Percentiles rank a stretch among this genome's conserved stretches.
Evolutionary conservation across 805 yeast genomes (phyloP).

Genomic region (Kuraishia piskuri): DNA sequence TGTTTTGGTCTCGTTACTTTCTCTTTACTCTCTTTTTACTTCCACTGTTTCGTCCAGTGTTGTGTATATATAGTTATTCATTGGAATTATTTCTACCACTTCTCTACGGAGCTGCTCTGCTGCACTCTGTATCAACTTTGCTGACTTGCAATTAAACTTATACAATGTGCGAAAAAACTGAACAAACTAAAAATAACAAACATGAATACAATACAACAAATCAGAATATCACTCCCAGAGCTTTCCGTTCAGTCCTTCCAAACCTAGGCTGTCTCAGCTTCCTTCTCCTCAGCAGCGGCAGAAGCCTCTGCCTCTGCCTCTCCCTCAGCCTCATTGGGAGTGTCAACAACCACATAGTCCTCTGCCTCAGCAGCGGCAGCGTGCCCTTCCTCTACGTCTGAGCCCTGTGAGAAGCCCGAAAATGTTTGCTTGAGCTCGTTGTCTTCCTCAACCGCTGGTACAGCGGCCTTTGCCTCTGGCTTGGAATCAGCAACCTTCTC

Average conservation of each 20-base stretch:
- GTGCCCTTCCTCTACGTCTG: constrained; percentile 14
- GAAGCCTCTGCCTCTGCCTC: neutral
- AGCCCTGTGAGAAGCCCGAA: constrained; percentile 38
- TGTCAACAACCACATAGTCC: neutral
- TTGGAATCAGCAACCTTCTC: constrained; percentile 7
- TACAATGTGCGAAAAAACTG: neutral
- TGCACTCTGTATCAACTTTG: neutral
- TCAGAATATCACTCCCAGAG: neutral
- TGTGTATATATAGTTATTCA: neutral
- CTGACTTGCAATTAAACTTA: neutral
- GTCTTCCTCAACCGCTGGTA: constrained; percentile 3
- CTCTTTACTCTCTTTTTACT: neutral
- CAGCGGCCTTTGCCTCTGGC: neutral
- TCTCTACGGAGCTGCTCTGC: neutral
- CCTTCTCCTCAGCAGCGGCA: neutral
- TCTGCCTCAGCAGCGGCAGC: neutral
- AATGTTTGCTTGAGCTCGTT: constrained; percentile 20
- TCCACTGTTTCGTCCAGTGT: neutral
- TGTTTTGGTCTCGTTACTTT: neutral
- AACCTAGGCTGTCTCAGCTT: neutral
- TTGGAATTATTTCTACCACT: too few species aligned
- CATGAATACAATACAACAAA: neutral
- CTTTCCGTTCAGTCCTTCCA: neutral
- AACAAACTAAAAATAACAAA: neutral
- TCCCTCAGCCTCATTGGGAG: neutral